phyloP scores from a whole-genome alignment of 768 basidiomycete genomes.

The Termitomyces sp. region DNA sequence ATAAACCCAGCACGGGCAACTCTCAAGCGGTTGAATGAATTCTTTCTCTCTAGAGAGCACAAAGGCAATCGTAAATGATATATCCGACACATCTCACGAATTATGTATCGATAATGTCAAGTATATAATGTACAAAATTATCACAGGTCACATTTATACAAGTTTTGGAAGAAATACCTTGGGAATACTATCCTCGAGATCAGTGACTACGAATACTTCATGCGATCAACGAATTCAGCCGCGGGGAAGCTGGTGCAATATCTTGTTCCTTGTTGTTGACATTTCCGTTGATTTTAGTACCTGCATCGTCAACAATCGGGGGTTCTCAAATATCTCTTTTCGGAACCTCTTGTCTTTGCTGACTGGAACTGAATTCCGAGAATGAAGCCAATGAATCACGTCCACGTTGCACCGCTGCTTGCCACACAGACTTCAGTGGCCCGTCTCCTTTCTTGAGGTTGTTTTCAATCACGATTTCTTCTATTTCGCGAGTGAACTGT shows the following conservation, averaged over 20 bases:
- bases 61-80: neutral
- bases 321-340: slow-evolving; percentile 6
- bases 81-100: neutral
- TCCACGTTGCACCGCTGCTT: slow-evolving; percentile 29
- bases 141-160: neutral
- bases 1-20: slow-evolving; percentile 84
- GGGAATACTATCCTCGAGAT: neutral
- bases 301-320: neutral
- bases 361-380: neutral
- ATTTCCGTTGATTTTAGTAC: neutral
- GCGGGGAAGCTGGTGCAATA: neutral
- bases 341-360: neutral
- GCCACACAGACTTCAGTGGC: slow-evolving; percentile 52
- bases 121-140: neutral
- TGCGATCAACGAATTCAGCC: neutral
- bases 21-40: slow-evolving; percentile 75
- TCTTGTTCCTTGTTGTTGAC: neutral
- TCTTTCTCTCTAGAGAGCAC: slow-evolving; percentile 35
- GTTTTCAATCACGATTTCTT: slow-evolving; percentile 58
- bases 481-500: slow-evolving; percentile 49
- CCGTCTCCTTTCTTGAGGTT: slow-evolving; percentile 55
- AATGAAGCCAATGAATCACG: slow-evolving; percentile 1
- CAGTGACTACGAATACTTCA: neutral
- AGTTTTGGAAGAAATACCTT: neutral
- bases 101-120: neutral